phyloP scores from a whole-genome alignment of 441 rosid genomes.

The Aleurites moluccanus region DNA sequence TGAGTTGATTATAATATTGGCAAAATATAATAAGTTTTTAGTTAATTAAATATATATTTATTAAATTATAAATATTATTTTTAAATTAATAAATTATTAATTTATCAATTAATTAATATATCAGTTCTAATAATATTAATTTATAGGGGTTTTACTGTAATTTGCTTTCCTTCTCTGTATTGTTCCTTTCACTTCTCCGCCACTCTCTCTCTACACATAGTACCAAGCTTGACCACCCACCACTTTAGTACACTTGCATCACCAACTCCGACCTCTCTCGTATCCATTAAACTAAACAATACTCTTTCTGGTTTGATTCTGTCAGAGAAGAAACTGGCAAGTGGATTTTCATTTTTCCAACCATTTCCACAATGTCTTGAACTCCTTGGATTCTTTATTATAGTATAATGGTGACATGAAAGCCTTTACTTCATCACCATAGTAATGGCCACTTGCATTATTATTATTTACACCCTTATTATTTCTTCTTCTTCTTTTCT shows the following conservation, averaged over 20 bases:
- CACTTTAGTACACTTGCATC: background rate
- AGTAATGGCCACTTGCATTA: too few relatives aligned
- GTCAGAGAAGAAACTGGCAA: background rate
- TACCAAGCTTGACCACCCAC: constrained; percentile 11
- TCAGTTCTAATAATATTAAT: too few relatives aligned
- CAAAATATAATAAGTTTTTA: too few relatives aligned
- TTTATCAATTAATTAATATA: too few relatives aligned
- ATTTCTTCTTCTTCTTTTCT: constrained; percentile 2
- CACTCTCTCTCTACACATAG: constrained; percentile 17
- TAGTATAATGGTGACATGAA: constrained; percentile 29
- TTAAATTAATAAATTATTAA: too few relatives aligned
- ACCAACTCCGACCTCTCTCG: background rate
- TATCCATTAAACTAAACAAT: background rate
- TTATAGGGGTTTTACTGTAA: too few relatives aligned
- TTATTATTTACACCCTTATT: too few relatives aligned
- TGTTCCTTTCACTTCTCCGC: constrained; percentile 49
- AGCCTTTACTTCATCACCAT: constrained; percentile 9
- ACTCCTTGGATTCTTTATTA: background rate
- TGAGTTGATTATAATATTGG: too few relatives aligned
- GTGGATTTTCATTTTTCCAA: background rate
- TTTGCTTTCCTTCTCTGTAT: constrained; percentile 41
- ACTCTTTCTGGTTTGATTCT: background rate
- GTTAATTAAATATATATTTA: too few relatives aligned
- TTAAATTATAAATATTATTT: too few relatives aligned
- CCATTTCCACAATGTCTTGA: background rate